phyloP scores from a whole-genome alignment of 331 rosid genomes.

The Stylosanthes scabra region DNA sequence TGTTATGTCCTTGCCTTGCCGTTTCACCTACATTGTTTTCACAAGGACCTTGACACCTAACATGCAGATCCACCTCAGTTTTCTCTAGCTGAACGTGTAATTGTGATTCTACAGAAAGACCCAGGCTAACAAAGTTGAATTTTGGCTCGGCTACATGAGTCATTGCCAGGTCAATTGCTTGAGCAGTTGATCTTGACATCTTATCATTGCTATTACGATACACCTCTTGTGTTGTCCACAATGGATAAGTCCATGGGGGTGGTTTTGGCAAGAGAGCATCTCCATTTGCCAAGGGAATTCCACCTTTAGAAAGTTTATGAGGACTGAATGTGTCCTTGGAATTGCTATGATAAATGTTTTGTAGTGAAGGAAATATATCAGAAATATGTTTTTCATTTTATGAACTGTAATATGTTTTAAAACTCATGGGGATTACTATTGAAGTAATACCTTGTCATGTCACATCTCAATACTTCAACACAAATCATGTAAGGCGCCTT shows the following conservation, averaged over 20 bases:
- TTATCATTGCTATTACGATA: slow-evolving; percentile 94
- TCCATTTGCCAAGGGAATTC: slow-evolving; percentile 97
- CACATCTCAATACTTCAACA: slow-evolving; percentile 90
- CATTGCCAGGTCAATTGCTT: slow-evolving; percentile 98
- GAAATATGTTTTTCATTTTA: slow-evolving; percentile 33
- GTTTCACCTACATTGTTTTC: slow-evolving; percentile 41
- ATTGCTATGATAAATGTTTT: slow-evolving; percentile 58
- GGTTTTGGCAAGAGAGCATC: slow-evolving; percentile 89
- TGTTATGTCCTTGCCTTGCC: slow-evolving; percentile 47
- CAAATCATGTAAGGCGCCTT: slow-evolving; percentile 96
- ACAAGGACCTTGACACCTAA: slow-evolving; percentile 31
- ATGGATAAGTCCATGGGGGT: slow-evolving; percentile 98
- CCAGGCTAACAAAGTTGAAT: slow-evolving; percentile 67
- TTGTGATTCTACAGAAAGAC: slow-evolving; percentile 65
- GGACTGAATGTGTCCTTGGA: slow-evolving; percentile 74
- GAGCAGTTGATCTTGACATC: slow-evolving; percentile 96
- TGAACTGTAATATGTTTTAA: slow-evolving; percentile 20
- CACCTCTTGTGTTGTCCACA: slow-evolving; percentile 90
- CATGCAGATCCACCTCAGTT: slow-evolving; percentile 46
- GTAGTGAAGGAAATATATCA: slow-evolving; percentile 30
- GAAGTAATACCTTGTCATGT: slow-evolving; percentile 70
- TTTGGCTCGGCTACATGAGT: slow-evolving; percentile 70
- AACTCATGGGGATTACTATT: slow-evolving; percentile 25
- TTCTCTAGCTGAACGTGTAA: slow-evolving; percentile 45
- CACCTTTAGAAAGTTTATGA: slow-evolving; percentile 88